Percentiles rank a stretch among this genome's conserved stretches.
Conservation (phyloP, 1,284 basidiomycete genomes). For the Caloboletus inedulis region DNA sequence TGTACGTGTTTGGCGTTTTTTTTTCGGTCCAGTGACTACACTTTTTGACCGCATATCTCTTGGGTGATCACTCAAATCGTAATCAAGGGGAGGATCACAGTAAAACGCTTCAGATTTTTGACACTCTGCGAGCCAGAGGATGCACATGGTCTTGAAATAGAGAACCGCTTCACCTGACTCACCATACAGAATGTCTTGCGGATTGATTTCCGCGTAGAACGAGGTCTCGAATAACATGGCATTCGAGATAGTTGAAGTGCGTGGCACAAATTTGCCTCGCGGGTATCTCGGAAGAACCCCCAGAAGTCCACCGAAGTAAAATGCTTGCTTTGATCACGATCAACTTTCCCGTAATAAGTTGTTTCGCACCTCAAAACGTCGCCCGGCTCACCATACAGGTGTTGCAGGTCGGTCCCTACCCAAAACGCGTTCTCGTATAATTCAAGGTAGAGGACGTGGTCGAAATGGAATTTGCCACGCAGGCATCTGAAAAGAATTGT, state of each 20-base stretch:
- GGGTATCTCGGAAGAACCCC: background rate
- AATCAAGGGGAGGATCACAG: slow-evolving; percentile 6
- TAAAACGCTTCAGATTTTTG: slow-evolving; percentile 10
- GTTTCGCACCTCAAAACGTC: no score
- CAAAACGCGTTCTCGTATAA: background rate
- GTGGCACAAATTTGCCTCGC: background rate
- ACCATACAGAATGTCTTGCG: slow-evolving; percentile 13
- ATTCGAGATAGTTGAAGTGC: background rate
- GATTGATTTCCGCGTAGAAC: slow-evolving; percentile 9
- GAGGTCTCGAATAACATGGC: background rate
- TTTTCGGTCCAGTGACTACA: slow-evolving; percentile 1
- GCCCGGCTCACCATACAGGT: background rate
- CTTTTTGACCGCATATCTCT: background rate
- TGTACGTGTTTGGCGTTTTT: background rate
- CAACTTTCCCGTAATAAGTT: no score
- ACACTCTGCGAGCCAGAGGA: background rate
- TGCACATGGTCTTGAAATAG: slow-evolving; percentile 11
- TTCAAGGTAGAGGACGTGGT: background rate
- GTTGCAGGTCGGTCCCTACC: background rate
- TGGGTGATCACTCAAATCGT: slow-evolving; percentile 2
- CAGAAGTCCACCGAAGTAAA: no score
- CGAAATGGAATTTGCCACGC: background rate
- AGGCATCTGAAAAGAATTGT: background rate
- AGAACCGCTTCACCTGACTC: slow-evolving; percentile 3
- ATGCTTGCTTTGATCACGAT: no score